A percentile compares a stretch with the other conserved stretches of the same genome.
Evolutionary conservation across 2,329 filamentous ascomycete genomes (phyloP).

Genomic region (Cladobotryum protrusum): DNA sequence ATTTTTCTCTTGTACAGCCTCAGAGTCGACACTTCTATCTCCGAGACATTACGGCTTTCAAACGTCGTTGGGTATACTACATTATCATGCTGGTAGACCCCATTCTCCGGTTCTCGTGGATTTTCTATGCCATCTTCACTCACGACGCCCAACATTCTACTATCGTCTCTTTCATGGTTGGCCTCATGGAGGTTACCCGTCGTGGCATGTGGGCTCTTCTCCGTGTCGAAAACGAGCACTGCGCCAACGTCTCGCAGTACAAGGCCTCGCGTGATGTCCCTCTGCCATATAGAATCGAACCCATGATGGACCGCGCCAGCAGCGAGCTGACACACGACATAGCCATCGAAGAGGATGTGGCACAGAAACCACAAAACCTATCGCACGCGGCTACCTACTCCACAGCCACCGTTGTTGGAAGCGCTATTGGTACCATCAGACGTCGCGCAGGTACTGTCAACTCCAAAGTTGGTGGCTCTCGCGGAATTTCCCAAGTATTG

Average conservation of each 20-base stretch:
- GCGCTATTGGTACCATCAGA: constrained; percentile 19
- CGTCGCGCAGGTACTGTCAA: constrained; percentile 26
- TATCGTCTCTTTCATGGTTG: constrained; percentile 71
- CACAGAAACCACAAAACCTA: constrained; percentile 5
- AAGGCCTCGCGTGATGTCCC: constrained; percentile 84
- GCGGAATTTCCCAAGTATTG: constrained; percentile 56
- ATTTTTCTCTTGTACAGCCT: constrained; percentile 85
- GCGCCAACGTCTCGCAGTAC: constrained; percentile 82
- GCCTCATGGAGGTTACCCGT: constrained; percentile 72
- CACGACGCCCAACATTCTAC: constrained; percentile 77
- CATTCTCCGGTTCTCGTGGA: constrained; percentile 85
- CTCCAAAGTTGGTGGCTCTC: constrained; percentile 13
- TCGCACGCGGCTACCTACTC: constrained; percentile 8
- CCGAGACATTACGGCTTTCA: constrained; percentile 74
- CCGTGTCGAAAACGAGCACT: constrained; percentile 96
- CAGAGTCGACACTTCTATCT: constrained; percentile 62
- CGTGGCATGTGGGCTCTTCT: constrained; percentile 88
- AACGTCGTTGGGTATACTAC: constrained; percentile 79
- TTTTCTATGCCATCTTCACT: constrained; percentile 83
- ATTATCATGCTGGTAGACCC: constrained; percentile 76
- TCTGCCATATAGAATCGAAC: constrained; percentile 66
- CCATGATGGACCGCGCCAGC: constrained; percentile 38
- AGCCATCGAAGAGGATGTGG: constrained; percentile 11
- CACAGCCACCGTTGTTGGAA: constrained; percentile 17
- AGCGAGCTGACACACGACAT: constrained; percentile 22